A percentile compares a stretch with the other conserved stretches of the same genome.
These are phyloP conservation scores for Coleophoma eucalyptorum DNA, from an alignment of 2,329 filamentous ascomycete genomes.

Conservation along the genomic window DNA sequence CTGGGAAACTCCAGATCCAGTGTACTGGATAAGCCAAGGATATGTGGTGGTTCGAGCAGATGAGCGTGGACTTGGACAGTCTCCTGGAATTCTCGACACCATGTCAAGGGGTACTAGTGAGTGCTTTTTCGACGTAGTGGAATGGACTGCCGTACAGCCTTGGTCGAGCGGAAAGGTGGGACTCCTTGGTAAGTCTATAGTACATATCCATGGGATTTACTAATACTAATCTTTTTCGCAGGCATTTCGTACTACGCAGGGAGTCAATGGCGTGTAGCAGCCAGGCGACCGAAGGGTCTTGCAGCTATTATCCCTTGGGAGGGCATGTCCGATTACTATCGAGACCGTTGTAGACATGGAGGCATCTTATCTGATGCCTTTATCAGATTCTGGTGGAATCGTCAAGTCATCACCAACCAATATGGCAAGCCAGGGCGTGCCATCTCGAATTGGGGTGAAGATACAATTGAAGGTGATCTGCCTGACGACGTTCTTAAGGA, in stretches of 20 bases:
- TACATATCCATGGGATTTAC: neutral
- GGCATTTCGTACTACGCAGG: conserved; percentile 4
- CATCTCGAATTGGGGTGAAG: conserved; percentile 26
- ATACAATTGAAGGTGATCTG: conserved; percentile 54
- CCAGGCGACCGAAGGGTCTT: conserved; percentile 45
- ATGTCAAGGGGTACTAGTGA: conserved; percentile 49
- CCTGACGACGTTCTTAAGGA: conserved; percentile 43
- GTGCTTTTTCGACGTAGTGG: conserved; percentile 46
- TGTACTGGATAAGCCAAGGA: conserved; percentile 36
- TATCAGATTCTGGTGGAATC: conserved; percentile 63
- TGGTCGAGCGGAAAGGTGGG: conserved; percentile 49
- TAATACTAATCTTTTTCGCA: neutral
- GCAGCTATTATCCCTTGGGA: conserved; percentile 51
- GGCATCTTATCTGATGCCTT: conserved; percentile 54
- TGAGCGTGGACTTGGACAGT: conserved; percentile 47
- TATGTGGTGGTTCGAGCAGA: conserved; percentile 41
- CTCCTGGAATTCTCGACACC: conserved; percentile 46
- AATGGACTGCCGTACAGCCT: conserved; percentile 45
- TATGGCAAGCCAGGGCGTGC: conserved; percentile 51
- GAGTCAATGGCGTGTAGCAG: conserved; percentile 51
- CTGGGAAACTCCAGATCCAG: conserved; percentile 40
- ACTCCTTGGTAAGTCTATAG: conserved; percentile 46
- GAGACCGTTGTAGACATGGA: conserved; percentile 53
- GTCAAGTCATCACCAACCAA: conserved; percentile 62
- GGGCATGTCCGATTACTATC: conserved; percentile 52